phyloP scores from a whole-genome alignment of 169 alveolate species.

The Plasmodium coatneyi region DNA sequence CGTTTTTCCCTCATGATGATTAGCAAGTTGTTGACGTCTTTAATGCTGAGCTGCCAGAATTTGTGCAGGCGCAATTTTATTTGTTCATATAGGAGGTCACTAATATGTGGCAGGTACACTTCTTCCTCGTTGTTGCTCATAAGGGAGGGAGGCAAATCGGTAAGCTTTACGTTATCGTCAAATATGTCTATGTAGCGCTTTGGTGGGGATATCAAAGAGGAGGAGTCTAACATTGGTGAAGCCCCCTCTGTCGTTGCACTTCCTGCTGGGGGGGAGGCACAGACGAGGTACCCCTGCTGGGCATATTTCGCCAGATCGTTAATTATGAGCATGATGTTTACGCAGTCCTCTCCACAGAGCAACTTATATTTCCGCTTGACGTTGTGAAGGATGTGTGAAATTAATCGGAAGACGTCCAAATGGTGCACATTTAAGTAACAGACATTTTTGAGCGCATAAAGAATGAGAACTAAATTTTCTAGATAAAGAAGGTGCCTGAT shows the following conservation, averaged over 20 bases:
- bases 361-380: slow-evolving; percentile 37
- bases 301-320: slow-evolving; percentile 25
- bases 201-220: not conserved
- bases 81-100: slow-evolving; percentile 65
- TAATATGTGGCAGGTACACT: slow-evolving; percentile 53
- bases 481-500: slow-evolving; percentile 33
- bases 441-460: slow-evolving; percentile 61
- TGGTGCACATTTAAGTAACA: slow-evolving; percentile 50
- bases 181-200: slow-evolving; percentile 31
- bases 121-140: slow-evolving; percentile 32
- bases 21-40: slow-evolving; percentile 70
- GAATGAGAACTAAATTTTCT: slow-evolving; percentile 52
- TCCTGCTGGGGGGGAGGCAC: not conserved
- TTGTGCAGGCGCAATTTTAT: slow-evolving; percentile 56
- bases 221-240: not conserved
- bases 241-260: not conserved
- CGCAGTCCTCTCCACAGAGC: slow-evolving; percentile 61
- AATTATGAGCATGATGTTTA: slow-evolving; percentile 55
- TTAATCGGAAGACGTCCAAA: slow-evolving; percentile 26
- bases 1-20: slow-evolving; percentile 36
- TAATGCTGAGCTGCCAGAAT: slow-evolving; percentile 63
- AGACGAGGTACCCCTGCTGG: slow-evolving; percentile 19
- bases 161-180: slow-evolving; percentile 9
- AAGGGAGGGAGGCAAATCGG: not conserved
- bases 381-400: slow-evolving; percentile 34